Base-by-base conservation (phyloP, 768 basidiomycete genomes). In the Agaricus blazei region DNA sequence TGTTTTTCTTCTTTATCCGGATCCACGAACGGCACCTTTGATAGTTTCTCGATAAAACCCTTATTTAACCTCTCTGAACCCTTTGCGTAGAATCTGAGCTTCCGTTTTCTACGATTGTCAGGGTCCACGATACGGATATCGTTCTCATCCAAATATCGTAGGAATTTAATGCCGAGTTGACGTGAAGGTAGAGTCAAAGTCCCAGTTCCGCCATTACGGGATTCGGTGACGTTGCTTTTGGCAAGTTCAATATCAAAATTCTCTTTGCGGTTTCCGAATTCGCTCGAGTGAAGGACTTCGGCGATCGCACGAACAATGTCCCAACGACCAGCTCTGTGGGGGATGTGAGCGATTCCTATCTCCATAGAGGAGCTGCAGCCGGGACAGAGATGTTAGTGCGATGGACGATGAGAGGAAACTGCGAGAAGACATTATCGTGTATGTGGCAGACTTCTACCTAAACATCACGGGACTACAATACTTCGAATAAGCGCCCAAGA, bases 161-260 rank as follows among this genome's bases (percentile, higher is more conserved):
- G 57, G 44, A 91, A 81, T 57, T 69, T 79, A 3, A 54, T 51
- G 2, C 78, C 84, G 29, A 80, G 60, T 0, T 62, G 56, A 3
- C 45, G 57, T 3, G 63, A 65, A 3, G 78, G 78, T 3, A 82
- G 48, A 1, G 69, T 77, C 41, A 81, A 55, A 9, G 58, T 58
- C 3, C 78, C 78, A 24, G 68, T 70, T 1, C 87, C 85, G 60
- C 81, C 71, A 64, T 90, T 88, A 9, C 78, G 70, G 14, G 81
- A 72, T 3, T 81, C 81, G 8, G 74, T 75, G 0, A 72, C 70
- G 51, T 68, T 68, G 58, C 75, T 76, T 51, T 68, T 62, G 48
- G 82, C 77, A n/a, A 90, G 70, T 15, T 48, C 62, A 51, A 91
- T 78, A 42, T 69, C 60, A 68, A 90, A 91, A 58, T 91, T 90